Evolutionary conservation across 139 green algal species (phyloP), one percentile per base, ranked within the genome.

Genomic region (Spirogloea muscicola): DNA sequence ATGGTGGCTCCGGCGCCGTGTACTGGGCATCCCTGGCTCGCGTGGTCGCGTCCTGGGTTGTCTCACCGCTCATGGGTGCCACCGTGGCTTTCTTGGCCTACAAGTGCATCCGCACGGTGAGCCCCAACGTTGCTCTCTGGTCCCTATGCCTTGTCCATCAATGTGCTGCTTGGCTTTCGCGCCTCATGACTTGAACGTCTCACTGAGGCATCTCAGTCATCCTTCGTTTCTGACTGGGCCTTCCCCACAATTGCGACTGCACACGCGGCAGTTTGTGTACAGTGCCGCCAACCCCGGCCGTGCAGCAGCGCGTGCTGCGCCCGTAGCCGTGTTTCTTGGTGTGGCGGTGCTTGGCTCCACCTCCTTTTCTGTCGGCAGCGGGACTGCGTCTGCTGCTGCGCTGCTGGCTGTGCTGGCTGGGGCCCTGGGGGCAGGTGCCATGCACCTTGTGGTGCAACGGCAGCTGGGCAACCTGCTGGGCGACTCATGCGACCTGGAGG

Each of bases 31-130:
- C 60, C 4, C 63, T 80, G 10, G 48, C 46, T 21, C 49, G 64
- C 1, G 64, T 80, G 27, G 72, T 80, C 18, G 51, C 39, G 6
- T 80, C 72, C 3, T 80, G 72, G 72, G 29, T 80, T 42, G 48
- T 80, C 58, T 80, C 72, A 16, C 72, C 72, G 44, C 34, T 80
- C n/a, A 25, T 80, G 18, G 72, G 60, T 13, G 72, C 60, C 21
- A 64, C 27, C 63, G 41, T 80, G 29, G 58, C 72, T 7, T 74
- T 61, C 58, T 38, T 80, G 33, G 60, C 76, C 25, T 75, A 80
- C 59, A 49, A 66, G 16, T 65, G 58, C 27, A 80, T 80, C 48
- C 63, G 72, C 25, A 67, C 31, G 33, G 43, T 77, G 49, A n/a
- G 46, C 33, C 29, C 1, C 59, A n/a, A 13, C 43, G 43, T 13